These are phyloP conservation scores for Leptodermis oblonga DNA, from an alignment of 257 asterid species.

Conservation along the genomic window DNA sequence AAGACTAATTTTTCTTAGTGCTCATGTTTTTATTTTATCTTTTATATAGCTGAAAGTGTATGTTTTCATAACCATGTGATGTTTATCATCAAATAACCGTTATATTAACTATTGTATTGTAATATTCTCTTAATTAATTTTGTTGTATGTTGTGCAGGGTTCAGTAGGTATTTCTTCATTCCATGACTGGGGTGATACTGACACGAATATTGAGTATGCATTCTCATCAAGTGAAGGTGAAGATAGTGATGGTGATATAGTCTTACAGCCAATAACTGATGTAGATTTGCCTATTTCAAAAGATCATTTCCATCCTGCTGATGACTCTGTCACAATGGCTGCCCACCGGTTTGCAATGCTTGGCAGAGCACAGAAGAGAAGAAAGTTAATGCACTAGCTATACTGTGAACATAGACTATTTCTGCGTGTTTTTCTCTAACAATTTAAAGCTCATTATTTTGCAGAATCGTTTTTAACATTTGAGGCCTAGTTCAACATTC, in stretches of 20 bases:
- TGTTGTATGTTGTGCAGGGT: constrained; percentile 37
- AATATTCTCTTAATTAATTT: constrained; percentile 12
- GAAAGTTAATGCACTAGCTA: constrained; percentile 39
- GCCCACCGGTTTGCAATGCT: constrained; percentile 64
- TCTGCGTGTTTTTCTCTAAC: background rate
- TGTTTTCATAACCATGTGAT: background rate
- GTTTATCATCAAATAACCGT: background rate
- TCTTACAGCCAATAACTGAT: constrained; percentile 74
- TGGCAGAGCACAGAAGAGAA: constrained; percentile 53
- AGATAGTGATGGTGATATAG: constrained; percentile 68
- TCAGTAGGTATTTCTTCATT: constrained; percentile 43
- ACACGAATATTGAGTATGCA: constrained; percentile 32
- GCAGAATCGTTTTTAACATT: background rate
- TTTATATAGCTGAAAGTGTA: background rate
- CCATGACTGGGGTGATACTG: constrained; percentile 57
- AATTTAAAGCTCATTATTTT: background rate
- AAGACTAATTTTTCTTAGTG: background rate
- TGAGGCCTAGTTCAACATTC: background rate
- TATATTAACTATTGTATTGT: background rate
- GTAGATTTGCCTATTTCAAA: constrained; percentile 68
- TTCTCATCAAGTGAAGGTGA: constrained; percentile 84
- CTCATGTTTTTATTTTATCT: no score
- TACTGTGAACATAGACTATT: background rate
- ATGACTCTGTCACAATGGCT: constrained; percentile 58
- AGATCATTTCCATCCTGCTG: constrained; percentile 40